Evolutionary conservation across 805 yeast species (phyloP).

Genomic region (Pichia gijzeniarum): DNA sequence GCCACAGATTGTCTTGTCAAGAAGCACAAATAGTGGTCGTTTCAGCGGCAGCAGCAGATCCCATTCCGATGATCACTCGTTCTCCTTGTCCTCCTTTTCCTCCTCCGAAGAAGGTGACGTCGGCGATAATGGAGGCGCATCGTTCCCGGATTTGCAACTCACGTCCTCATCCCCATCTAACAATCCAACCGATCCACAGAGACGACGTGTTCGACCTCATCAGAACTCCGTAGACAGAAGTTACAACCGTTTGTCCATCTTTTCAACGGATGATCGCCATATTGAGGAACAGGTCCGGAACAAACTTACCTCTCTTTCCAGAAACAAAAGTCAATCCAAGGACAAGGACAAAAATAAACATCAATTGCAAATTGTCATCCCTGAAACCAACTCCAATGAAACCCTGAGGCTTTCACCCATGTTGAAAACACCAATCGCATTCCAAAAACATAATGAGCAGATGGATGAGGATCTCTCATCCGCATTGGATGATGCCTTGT

Average conservation of each 20-base stretch:
- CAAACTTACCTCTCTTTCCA: not conserved
- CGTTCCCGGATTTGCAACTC: not conserved
- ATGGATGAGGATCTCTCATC: constrained; percentile 8
- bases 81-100: no score
- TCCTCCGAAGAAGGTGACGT: no score
- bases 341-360: not conserved
- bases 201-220: no score
- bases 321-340: not conserved
- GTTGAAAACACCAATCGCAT: not conserved
- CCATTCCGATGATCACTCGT: not conserved
- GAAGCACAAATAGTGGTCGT: not conserved
- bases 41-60: not conserved
- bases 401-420: constrained; percentile 1
- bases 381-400: not conserved
- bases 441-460: constrained; percentile 2
- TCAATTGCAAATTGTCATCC: not conserved
- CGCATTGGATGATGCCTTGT: constrained; percentile 11
- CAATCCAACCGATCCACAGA: not conserved
- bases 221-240: not conserved
- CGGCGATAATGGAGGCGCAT: not conserved
- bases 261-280: not conserved
- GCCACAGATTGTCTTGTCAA: constrained; percentile 1
- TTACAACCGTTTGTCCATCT: constrained; percentile 3
- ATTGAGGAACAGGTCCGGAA: not conserved
- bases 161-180: not conserved